phyloP scores from a whole-genome alignment of 768 basidiomycete genomes.

The Candolleomyces efflorescens region DNA sequence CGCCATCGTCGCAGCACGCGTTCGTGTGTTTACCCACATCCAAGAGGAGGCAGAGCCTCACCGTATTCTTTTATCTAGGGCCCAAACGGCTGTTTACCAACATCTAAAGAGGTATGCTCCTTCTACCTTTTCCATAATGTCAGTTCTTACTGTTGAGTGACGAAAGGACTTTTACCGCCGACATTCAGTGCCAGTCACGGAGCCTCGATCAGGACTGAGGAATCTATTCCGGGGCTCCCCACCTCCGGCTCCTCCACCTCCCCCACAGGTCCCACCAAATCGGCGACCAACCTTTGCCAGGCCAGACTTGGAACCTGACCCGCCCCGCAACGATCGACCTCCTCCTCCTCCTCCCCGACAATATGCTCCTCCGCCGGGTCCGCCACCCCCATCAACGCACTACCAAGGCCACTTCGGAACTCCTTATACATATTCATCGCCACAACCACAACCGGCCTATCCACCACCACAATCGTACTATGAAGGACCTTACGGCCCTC shows the following conservation, averaged over 20 bases:
- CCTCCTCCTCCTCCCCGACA: slow-evolving; percentile 6
- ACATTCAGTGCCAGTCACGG: slow-evolving; percentile 49
- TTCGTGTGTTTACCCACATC: slow-evolving; percentile 25
- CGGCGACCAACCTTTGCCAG: slow-evolving; percentile 45
- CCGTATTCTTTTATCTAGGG: slow-evolving; percentile 30
- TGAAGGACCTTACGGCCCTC: slow-evolving; percentile 12
- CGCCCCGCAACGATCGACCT: slow-evolving; percentile 18
- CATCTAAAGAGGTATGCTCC: slow-evolving; percentile 49
- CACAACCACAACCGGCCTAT: slow-evolving; percentile 2
- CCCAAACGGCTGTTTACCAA: slow-evolving; percentile 57
- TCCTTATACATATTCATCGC: slow-evolving; percentile 11
- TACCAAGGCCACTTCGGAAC: slow-evolving; percentile 11
- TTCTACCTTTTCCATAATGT: not conserved
- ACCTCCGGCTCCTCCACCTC: slow-evolving; percentile 26
- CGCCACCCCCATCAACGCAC: not conserved
- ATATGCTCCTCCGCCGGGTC: slow-evolving; percentile 7
- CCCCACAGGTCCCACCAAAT: slow-evolving; percentile 32
- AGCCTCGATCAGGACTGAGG: slow-evolving; percentile 3
- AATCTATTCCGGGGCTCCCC: slow-evolving; percentile 41
- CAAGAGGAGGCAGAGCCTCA: not conserved
- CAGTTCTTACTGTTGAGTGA: not conserved
- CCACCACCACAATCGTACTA: not conserved
- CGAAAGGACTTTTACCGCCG: slow-evolving; percentile 54
- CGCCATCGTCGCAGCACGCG: slow-evolving; percentile 49
- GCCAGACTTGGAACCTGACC: slow-evolving; percentile 57